Conservation (phyloP, 2,329 filamentous ascomycete genomes). For the Massarina eburnea region DNA sequence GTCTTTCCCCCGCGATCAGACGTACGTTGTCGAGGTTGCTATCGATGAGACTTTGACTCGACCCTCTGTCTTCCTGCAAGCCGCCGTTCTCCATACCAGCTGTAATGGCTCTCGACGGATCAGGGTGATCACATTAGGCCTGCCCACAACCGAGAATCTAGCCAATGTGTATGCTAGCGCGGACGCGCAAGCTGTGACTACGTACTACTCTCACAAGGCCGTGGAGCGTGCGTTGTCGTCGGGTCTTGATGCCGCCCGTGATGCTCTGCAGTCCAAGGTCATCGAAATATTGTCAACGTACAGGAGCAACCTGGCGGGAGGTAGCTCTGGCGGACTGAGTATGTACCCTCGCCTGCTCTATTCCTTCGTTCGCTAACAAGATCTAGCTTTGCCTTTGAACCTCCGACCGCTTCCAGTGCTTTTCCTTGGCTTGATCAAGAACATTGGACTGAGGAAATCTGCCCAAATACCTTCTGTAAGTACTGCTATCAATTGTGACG, state of each 20-base stretch:
- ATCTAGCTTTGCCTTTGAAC: conserved; percentile 74
- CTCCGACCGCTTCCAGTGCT: conserved; percentile 83
- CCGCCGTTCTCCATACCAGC: conserved; percentile 93
- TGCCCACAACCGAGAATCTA: conserved; percentile 88
- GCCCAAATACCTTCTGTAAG: conserved; percentile 27
- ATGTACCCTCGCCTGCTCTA: neutral
- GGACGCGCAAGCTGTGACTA: conserved; percentile 88
- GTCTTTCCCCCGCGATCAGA: conserved; percentile 94
- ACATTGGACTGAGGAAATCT: conserved; percentile 60
- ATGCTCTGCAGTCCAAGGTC: conserved; percentile 87
- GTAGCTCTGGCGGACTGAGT: conserved; percentile 76
- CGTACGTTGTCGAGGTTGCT: conserved; percentile 96
- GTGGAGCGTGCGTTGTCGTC: conserved; percentile 85
- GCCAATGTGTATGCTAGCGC: conserved; percentile 93
- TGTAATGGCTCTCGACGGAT: conserved; percentile 97
- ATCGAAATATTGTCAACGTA: conserved; percentile 93
- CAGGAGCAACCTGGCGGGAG: conserved; percentile 92
- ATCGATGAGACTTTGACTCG: conserved; percentile 94
- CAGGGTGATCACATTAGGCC: conserved; percentile 85
- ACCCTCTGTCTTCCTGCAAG: conserved; percentile 79
- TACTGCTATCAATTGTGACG: neutral
- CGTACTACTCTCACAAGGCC: conserved; percentile 96
- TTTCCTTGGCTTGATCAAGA: conserved; percentile 94
- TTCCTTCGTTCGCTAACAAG: neutral
- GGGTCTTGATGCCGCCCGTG: conserved; percentile 85